A percentile compares a stretch with the other conserved stretches of the same genome.
These are phyloP conservation scores for Coemansia sp. DNA, from an alignment of 371 early-diverging fungal species.

Conservation along the genomic window DNA sequence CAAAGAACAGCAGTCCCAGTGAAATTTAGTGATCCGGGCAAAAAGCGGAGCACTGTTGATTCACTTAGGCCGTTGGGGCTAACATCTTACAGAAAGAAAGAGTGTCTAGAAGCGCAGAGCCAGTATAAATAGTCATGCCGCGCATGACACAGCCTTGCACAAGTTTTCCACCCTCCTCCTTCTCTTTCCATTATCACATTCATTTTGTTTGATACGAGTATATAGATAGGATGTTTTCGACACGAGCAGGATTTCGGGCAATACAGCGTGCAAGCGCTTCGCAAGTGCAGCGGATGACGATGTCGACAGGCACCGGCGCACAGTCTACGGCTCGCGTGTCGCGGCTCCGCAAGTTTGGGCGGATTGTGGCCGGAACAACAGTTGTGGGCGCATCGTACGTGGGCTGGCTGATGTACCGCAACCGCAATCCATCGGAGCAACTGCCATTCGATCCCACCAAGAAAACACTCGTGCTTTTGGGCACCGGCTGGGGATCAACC, in stretches of 20 bases:
- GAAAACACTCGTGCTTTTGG: constrained; percentile 78
- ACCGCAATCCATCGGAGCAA: constrained; percentile 68
- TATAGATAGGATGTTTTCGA: constrained; percentile 23
- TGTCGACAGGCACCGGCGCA: constrained; percentile 26
- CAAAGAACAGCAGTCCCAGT: background rate
- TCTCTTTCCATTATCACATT: background rate
- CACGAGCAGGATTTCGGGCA: constrained; percentile 15
- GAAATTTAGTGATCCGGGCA: background rate
- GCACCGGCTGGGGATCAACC: constrained; percentile 87
- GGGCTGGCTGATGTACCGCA: constrained; percentile 54
- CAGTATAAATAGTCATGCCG: background rate
- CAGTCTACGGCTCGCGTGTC: constrained; percentile 18
- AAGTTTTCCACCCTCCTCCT: background rate
- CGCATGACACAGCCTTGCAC: background rate
- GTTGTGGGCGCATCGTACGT: constrained; percentile 24
- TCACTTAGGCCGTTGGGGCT: constrained; percentile 1
- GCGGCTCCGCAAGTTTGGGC: constrained; percentile 39
- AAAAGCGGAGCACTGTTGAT: background rate
- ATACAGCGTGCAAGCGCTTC: constrained; percentile 19
- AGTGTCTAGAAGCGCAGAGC: constrained; percentile 6
- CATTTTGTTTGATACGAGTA: background rate
- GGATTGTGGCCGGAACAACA: constrained; percentile 22
- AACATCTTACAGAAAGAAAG: background rate
- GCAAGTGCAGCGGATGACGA: constrained; percentile 32
- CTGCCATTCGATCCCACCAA: constrained; percentile 70